A percentile compares a stretch with the other conserved stretches of the same genome.
Evolutionary conservation across 2,329 filamentous ascomycete species (phyloP).

Genomic region (Fusarium poae): DNA sequence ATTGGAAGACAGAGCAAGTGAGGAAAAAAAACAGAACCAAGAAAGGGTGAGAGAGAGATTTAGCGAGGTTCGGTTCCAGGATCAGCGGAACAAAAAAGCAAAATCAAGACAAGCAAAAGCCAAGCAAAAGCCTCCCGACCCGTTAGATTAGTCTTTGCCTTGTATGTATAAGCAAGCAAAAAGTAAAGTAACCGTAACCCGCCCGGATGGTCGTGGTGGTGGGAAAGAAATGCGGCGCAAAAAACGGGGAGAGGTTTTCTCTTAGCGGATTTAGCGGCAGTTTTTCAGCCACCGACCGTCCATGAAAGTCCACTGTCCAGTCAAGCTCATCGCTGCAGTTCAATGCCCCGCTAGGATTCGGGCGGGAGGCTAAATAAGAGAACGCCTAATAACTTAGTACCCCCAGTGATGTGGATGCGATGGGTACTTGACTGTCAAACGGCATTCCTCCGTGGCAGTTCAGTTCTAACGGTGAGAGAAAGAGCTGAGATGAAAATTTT

Average conservation of each 20-base stretch:
- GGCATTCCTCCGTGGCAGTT: constrained; percentile 23
- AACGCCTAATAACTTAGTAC: constrained; percentile 5
- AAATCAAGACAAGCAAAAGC: constrained; percentile 15
- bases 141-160: constrained; percentile 12
- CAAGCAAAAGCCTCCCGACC: constrained; percentile 5
- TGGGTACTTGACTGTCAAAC: constrained; percentile 10
- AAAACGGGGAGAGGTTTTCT: constrained; percentile 28
- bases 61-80: neutral
- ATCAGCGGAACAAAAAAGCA: constrained; percentile 8
- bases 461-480: constrained; percentile 33
- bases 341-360: constrained; percentile 25
- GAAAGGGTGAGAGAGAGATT: constrained; percentile 8
- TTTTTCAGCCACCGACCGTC: constrained; percentile 36
- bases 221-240: constrained; percentile 28
- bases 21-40: neutral
- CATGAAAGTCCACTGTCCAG: constrained; percentile 4
- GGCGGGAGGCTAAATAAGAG: constrained; percentile 31
- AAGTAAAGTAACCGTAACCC: constrained; percentile 8
- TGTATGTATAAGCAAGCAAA: neutral
- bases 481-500: neutral
- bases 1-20: neutral
- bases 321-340: neutral
- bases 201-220: neutral
- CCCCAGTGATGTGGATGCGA: constrained; percentile 12
- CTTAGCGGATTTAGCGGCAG: constrained; percentile 35